These are phyloP conservation scores for Cladorrhinum sp. DNA, from an alignment of 2,329 filamentous ascomycete species.

Conservation along the genomic window DNA sequence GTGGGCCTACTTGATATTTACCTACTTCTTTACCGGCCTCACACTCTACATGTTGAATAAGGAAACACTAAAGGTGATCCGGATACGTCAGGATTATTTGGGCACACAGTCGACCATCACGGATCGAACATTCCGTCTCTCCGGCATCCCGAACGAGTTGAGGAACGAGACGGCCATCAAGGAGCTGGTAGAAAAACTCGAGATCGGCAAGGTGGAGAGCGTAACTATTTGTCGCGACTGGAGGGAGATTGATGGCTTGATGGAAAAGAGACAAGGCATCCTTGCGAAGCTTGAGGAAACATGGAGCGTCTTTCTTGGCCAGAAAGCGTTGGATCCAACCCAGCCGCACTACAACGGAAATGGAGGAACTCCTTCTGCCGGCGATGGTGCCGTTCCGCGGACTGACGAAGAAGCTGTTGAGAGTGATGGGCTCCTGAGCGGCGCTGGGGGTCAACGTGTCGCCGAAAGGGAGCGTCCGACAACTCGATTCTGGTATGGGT, in stretches of 20 bases:
- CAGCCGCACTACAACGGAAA: constrained; percentile 25
- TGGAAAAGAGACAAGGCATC: constrained; percentile 62
- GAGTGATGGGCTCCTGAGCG: constrained; percentile 57
- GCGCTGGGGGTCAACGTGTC: constrained; percentile 39
- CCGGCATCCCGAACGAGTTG: constrained; percentile 78
- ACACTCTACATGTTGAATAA: constrained; percentile 79
- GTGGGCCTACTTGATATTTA: constrained; percentile 93
- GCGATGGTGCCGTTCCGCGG: neutral
- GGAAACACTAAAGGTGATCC: constrained; percentile 82
- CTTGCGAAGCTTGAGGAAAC: constrained; percentile 76
- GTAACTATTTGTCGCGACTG: constrained; percentile 86
- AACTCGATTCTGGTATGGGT: constrained; percentile 74
- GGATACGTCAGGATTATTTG: constrained; percentile 83
- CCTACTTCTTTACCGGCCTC: constrained; percentile 83
- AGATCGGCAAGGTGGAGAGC: constrained; percentile 84
- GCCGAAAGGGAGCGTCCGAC: constrained; percentile 59
- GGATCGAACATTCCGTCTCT: constrained; percentile 87
- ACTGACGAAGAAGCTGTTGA: constrained; percentile 48
- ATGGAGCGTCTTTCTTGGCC: constrained; percentile 74
- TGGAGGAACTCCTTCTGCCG: constrained; percentile 32
- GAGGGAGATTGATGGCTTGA: constrained; percentile 72
- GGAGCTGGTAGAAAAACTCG: constrained; percentile 78
- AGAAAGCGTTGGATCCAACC: constrained; percentile 44
- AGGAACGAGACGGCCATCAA: constrained; percentile 81
- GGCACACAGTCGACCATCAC: constrained; percentile 94